A percentile compares a stretch with the other conserved stretches of the same genome.
Evolutionary conservation across 805 yeast genomes (phyloP).

Genomic region (Tanozyma kutaoensis): DNA sequence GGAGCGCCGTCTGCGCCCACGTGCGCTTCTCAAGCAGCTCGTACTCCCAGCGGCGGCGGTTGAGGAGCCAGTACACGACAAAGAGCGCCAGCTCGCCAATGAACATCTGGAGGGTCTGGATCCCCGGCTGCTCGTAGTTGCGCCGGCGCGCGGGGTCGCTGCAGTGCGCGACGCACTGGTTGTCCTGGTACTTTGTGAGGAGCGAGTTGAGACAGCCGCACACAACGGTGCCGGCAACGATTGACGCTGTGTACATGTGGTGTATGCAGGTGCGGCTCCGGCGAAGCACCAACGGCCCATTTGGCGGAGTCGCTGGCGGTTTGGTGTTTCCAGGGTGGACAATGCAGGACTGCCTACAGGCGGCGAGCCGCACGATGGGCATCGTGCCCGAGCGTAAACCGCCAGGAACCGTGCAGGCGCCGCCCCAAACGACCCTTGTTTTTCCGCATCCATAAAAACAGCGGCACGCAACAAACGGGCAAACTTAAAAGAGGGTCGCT

Average conservation of each 20-base stretch:
- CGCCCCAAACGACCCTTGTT: neutral
- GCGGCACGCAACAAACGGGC: neutral
- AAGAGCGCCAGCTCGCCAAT: constrained; percentile 51
- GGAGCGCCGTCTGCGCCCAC: constrained; percentile 8
- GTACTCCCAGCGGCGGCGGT: constrained; percentile 15
- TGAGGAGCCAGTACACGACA: constrained; percentile 21
- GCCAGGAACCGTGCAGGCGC: neutral
- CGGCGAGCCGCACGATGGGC: constrained; percentile 11
- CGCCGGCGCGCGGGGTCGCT: constrained; percentile 25
- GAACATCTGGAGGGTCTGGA: constrained; percentile 75
- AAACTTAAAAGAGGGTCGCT: neutral
- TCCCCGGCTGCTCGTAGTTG: constrained; percentile 62
- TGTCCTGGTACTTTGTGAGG: constrained; percentile 64
- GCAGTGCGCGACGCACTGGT: constrained; percentile 54
- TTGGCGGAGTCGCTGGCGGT: neutral
- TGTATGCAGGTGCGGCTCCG: too few relatives aligned
- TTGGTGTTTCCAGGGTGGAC: too few relatives aligned
- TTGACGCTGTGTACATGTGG: too few relatives aligned
- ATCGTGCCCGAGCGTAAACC: constrained; percentile 3
- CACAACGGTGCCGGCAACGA: constrained; percentile 39
- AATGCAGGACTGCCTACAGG: too few relatives aligned
- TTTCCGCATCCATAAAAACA: neutral
- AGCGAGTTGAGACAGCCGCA: constrained; percentile 67
- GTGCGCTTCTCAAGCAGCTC: constrained; percentile 4
- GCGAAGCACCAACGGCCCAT: constrained; percentile 1